Evolutionary conservation across 441 rosid species (phyloP), one percentile per base, ranked within the genome.

Genomic region (Euphorbia schlechtendalii): DNA sequence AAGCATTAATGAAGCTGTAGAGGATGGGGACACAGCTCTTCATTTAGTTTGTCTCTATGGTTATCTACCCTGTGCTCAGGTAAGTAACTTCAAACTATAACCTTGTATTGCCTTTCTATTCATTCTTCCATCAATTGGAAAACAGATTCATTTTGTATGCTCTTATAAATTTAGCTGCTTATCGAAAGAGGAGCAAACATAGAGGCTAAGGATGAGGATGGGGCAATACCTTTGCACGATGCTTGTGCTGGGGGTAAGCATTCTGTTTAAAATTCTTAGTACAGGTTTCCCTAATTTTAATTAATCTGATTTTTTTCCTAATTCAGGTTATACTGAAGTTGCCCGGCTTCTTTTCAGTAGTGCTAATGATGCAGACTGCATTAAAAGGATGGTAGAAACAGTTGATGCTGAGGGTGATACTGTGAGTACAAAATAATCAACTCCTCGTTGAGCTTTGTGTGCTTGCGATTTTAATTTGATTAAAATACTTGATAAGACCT

Each of bases 1-100:
- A 20, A 74, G 81, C 78, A 81, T 87, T 21, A 80, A 93, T 53
- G 97, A 93, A 64, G 86, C 92, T 0, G 78, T 90, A 43, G 96
- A 90, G 75, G 92, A 85, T 75, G 86, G 89, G 65, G 96, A 87
- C 74, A 75, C 97, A 0, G 92, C 96, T 69, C 96, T 94, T 71
- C 99, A 94, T 81, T 76, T 90, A 27, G 78, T 81, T 32, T 90
- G 99, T 76, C 83, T 90, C 15, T 88, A 87, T 78, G 99, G 96
- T 43, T 77, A 84, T 78, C 79, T 84, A 41, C 78, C 91, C 70
- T 88, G 97, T 76, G 97, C 81, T 70, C 85, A 82, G 93, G 99
- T 93, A 58, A 36, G 61, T 76, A 62, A 51, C 45, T 30, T 20
- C 17, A 57, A 57, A 18, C 49, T 21, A 36, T 74, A 52, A 52